phyloP scores from a whole-genome alignment of 352 stramenopile genomes.

The Plasmopara halstedii region DNA sequence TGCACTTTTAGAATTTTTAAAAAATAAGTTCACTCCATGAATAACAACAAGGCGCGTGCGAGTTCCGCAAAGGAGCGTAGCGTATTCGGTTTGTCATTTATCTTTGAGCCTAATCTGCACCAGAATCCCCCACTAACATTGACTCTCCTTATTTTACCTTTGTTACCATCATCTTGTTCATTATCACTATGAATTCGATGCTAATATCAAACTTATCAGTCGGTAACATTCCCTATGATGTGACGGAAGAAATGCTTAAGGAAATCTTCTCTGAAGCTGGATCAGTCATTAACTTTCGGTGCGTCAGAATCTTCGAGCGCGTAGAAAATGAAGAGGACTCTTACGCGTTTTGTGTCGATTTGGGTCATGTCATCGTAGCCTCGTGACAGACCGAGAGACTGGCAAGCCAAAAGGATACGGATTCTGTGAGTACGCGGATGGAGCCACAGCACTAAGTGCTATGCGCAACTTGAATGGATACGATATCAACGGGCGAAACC shows the following conservation, averaged over 20 bases:
- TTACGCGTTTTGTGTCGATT: neutral
- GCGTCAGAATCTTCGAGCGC: neutral
- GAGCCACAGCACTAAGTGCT: conserved; percentile 69
- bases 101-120: too few species aligned
- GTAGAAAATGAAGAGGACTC: too few species aligned
- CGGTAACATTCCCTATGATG: conserved; percentile 85
- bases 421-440: conserved; percentile 82
- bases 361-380: conserved; percentile 19
- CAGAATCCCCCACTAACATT: neutral
- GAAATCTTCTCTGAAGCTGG: conserved; percentile 83
- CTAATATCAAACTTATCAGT: conserved; percentile 34
- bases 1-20: too few species aligned
- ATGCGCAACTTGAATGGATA: conserved; percentile 85
- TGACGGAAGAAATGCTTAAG: conserved; percentile 81
- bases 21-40: too few species aligned
- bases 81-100: conserved; percentile 81
- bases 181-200: conserved; percentile 1
- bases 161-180: conserved; percentile 4
- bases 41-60: conserved; percentile 40
- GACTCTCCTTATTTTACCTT: neutral
- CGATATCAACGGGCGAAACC: conserved; percentile 76
- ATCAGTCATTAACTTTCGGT: conserved; percentile 82
- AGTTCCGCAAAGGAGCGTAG: conserved; percentile 78
- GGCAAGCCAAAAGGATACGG: conserved; percentile 83
- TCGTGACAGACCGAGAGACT: conserved; percentile 77